A percentile compares a stretch with the other conserved stretches of the same genome.
Conservation (phyloP, 1,284 basidiomycete species). For the Ceratobasidium sp. region DNA sequence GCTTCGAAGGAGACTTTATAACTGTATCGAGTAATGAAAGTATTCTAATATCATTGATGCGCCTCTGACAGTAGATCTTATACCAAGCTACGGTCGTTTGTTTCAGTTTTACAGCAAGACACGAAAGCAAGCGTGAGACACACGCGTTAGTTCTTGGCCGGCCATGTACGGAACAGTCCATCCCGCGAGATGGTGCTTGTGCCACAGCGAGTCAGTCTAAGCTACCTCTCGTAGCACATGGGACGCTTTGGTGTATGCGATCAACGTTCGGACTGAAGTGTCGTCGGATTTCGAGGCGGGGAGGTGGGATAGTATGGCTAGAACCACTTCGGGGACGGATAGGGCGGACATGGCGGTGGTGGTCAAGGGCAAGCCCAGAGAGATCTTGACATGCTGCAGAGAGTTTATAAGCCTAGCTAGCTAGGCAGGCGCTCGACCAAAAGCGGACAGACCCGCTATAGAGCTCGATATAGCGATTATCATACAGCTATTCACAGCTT, state of each 20-base stretch:
- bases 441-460: not conserved
- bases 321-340: constrained; percentile 4
- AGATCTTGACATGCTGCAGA: no score
- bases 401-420: not conserved
- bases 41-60: not conserved
- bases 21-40: not conserved
- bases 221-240: constrained; percentile 3
- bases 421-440: not conserved
- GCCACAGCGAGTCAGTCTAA: constrained; percentile 14
- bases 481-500: no score
- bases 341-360: not conserved
- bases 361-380: not conserved
- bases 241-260: not conserved
- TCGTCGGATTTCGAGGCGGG: constrained; percentile 6
- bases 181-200: constrained; percentile 3
- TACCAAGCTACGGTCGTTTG: constrained; percentile 20
- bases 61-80: not conserved
- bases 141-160: not conserved
- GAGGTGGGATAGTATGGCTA: not conserved
- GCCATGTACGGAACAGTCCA: not conserved
- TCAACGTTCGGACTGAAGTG: not conserved
- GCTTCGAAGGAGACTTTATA: constrained; percentile 10
- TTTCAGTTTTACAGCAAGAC: not conserved
- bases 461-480: no score
- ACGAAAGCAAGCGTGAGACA: not conserved